These are phyloP conservation scores for Microthlaspi erraticum DNA, from an alignment of 345 rosid genomes.

Conservation along the genomic window DNA sequence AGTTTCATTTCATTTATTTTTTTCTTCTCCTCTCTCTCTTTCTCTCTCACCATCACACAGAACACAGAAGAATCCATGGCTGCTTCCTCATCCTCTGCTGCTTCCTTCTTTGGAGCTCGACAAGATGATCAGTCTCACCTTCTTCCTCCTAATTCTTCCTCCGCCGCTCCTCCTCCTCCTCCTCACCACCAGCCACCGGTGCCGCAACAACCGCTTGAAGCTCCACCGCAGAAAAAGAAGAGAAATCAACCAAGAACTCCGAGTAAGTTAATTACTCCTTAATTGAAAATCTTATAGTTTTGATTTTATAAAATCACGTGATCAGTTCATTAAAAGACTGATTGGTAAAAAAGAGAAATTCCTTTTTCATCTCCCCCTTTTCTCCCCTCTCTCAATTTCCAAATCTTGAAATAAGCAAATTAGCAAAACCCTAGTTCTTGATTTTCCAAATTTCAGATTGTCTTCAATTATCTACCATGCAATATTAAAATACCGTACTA, in stretches of 20 bases:
- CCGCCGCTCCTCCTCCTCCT: conserved; percentile 43
- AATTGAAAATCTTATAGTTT: conserved; percentile 40
- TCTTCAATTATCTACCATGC: conserved; percentile 26
- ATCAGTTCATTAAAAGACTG: conserved; percentile 2
- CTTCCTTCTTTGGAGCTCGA: conserved; percentile 65
- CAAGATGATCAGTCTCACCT: conserved; percentile 65
- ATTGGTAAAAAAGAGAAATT: conserved; percentile 30
- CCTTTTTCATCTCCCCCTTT: conserved; percentile 20
- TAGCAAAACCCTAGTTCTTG: conserved; percentile 44
- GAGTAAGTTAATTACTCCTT: conserved; percentile 52
- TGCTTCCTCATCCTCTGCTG: conserved; percentile 71
- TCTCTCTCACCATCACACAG: conserved; percentile 47
- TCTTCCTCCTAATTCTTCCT: conserved; percentile 56
- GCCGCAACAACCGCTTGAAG: conserved; percentile 46
- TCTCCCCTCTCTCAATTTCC: conserved; percentile 1
- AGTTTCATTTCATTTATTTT: conserved; percentile 37
- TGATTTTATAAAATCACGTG: conserved; percentile 20
- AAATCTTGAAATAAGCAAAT: conserved; percentile 41
- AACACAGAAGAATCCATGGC: conserved; percentile 53
- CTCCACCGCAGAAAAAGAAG: conserved; percentile 65
- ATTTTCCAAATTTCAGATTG: conserved; percentile 29
- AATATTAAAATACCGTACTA: conserved; percentile 1
- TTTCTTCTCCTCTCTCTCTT: conserved; percentile 26
- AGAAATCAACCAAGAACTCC: conserved; percentile 86
- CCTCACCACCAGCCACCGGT: conserved; percentile 39